Evolutionary conservation across 805 yeast species (phyloP).

Genomic region (Candida boleticola): DNA sequence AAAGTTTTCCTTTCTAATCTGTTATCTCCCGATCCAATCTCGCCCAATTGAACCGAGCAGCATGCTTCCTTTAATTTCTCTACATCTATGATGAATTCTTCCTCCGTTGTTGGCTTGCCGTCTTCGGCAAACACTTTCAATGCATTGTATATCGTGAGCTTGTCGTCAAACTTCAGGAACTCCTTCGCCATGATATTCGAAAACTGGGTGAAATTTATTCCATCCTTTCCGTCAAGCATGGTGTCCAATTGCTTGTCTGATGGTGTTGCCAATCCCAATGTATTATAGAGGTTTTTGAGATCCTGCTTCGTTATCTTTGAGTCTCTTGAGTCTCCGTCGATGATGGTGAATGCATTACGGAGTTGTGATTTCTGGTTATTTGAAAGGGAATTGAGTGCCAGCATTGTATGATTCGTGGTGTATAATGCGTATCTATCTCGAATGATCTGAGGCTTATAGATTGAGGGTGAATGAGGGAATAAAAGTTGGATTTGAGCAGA

Average conservation of each 20-base stretch:
- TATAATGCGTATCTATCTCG: too few relatives aligned
- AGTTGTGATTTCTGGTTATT: slow-evolving; percentile 63
- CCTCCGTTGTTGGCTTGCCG: slow-evolving; percentile 14
- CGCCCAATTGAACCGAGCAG: slow-evolving; percentile 45
- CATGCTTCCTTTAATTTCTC: slow-evolving; percentile 49
- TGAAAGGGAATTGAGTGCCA: slow-evolving; percentile 44
- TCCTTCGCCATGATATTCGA: slow-evolving; percentile 59
- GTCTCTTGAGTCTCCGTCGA: slow-evolving; percentile 77
- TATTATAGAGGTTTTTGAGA: slow-evolving; percentile 50
- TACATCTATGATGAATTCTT: slow-evolving; percentile 45
- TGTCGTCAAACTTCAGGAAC: slow-evolving; percentile 49
- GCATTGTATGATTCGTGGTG: slow-evolving; percentile 19
- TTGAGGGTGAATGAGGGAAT: too few relatives aligned
- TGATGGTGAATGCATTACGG: slow-evolving; percentile 71
- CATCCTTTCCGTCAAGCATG: slow-evolving; percentile 48
- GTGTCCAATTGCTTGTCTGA: slow-evolving; percentile 39
- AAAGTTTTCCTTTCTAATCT: slow-evolving; percentile 44
- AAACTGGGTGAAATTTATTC: slow-evolving; percentile 63
- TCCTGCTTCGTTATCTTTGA: slow-evolving; percentile 58
- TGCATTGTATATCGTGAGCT: slow-evolving; percentile 55
- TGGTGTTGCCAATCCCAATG: slow-evolving; percentile 49
- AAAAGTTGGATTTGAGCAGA: too few relatives aligned
- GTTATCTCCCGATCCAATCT: slow-evolving; percentile 46
- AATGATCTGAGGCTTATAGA: too few relatives aligned
- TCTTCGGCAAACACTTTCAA: slow-evolving; percentile 50